Base-by-base conservation (phyloP, 768 basidiomycete species). In the Podaxis pistillaris region DNA sequence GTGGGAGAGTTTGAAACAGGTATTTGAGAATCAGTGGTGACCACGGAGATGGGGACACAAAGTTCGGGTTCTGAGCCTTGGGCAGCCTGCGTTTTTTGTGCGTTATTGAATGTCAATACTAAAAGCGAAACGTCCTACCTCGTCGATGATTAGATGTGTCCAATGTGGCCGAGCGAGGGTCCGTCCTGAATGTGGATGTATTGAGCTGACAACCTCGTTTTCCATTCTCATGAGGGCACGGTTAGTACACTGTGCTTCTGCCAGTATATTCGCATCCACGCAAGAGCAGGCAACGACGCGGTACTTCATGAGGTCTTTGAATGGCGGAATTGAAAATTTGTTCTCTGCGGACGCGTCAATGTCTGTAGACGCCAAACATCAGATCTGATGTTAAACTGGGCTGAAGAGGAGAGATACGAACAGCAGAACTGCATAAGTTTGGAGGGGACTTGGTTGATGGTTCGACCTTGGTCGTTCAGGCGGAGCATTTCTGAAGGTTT, bases 41-140 rank as follows among this genome's bases (percentile, higher is more conserved):
- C 79, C 1, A 81, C 80, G 6, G 81, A 81, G n/a, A 82, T 81
- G 0, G 82, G 81, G 19, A 83, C 75, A 50, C 79, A 68, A 26
- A 83, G 74, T 63, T 83, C 82, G 8, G 82, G 81, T 65, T 84
- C 82, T 12, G 81, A 80, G 7, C 80, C 81, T 76, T 84, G 81
- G 4, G 81, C 82, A 15, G 82, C 82, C 81, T 83, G 62, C 2
- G 17, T n/a, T 24, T 38, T 12, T 22, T 24, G 33, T 33, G 28
- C 28, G 19, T 44, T n/a, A 46, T 4, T 28, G 37, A 24, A 24
- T 37, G 38, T 6, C 19, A 3, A 19, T n/a, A 2, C 11, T 8
- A 11, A 24, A 26, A 30, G 17, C n/a, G 37, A 24, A 33, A 19
- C 7, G 26, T 11, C 58, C 66, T 40, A 79, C 81, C 71, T 84